Conservation (phyloP, 2,329 filamentous ascomycete species). For the Alternaria ventricosa region DNA sequence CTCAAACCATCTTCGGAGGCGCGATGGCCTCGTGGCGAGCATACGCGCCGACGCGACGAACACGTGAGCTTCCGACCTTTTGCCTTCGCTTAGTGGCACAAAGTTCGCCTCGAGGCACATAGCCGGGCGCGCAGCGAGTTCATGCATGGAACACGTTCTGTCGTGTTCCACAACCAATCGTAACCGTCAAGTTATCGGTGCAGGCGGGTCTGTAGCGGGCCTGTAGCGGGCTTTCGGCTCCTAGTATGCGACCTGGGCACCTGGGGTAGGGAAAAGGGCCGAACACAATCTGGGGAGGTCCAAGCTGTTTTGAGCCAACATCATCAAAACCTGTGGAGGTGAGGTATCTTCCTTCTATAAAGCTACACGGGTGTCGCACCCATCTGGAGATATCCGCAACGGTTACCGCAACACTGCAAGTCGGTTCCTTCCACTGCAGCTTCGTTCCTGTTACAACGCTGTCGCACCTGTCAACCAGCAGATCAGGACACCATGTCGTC, state of each 20-base stretch:
- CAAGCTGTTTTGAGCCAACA: constrained; percentile 20
- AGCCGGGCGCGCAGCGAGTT: constrained; percentile 3
- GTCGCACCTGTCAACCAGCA: not conserved
- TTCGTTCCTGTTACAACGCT: not conserved
- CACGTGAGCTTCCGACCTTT: not conserved
- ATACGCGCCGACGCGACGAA: constrained; percentile 18
- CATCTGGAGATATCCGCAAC: not conserved
- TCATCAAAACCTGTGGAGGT: constrained; percentile 17
- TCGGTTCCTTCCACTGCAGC: not conserved
- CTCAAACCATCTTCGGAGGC: not conserved
- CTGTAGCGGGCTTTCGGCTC: constrained; percentile 12
- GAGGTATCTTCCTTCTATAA: constrained; percentile 30
- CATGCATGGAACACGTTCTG: constrained; percentile 2
- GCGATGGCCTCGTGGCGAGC: constrained; percentile 21
- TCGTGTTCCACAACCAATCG: constrained; percentile 18
- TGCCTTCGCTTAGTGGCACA: constrained; percentile 19
- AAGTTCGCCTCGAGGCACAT: constrained; percentile 30
- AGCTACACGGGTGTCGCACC: constrained; percentile 17
- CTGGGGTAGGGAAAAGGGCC: constrained; percentile 30
- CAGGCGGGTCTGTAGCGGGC: constrained; percentile 8
- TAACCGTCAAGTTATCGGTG: constrained; percentile 10
- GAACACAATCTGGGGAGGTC: constrained; percentile 30
- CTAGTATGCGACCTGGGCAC: constrained; percentile 27
- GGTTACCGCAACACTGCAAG: not conserved
- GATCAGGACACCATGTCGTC: constrained; percentile 29